Conservation (phyloP, 139 green algal genomes). For the Picochlorum sp. region DNA sequence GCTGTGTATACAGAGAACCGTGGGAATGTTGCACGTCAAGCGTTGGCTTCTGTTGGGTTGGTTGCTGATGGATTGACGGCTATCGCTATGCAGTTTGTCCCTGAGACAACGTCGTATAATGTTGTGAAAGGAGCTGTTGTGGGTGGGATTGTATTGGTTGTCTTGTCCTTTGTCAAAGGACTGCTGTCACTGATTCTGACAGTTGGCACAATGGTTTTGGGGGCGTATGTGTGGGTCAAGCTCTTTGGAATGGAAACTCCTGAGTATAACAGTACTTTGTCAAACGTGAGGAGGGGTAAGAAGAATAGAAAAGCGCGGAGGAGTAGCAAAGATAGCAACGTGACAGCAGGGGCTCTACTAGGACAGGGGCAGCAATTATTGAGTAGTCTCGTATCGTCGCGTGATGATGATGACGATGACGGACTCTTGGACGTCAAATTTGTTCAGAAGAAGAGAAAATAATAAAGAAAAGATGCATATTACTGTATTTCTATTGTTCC, state of each 20-base stretch:
- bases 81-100: slow-evolving; percentile 14
- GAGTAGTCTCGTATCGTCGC: too few relatives aligned
- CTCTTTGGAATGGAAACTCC: slow-evolving; percentile 27
- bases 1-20: neutral
- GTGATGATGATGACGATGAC: neutral
- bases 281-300: neutral
- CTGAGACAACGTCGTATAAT: slow-evolving; percentile 1
- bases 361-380: too few relatives aligned
- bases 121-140: slow-evolving; percentile 30
- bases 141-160: slow-evolving; percentile 29
- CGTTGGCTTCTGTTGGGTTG: slow-evolving; percentile 15
- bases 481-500: neutral
- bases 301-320: neutral
- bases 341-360: too few relatives aligned
- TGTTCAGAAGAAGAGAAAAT: slow-evolving; percentile 6
- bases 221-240: slow-evolving; percentile 23
- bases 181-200: slow-evolving; percentile 35
- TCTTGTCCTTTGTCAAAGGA: slow-evolving; percentile 39
- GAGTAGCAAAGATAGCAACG: neutral
- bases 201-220: slow-evolving; percentile 31
- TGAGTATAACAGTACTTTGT: neutral
- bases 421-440: slow-evolving; percentile 6
- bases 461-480: too few relatives aligned
- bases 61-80: slow-evolving; percentile 13
- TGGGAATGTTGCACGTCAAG: slow-evolving; percentile 2